Percentiles rank a stretch among this genome's conserved stretches.
phyloP scores from a whole-genome alignment of 1,139 yeast species.

The Sugiyamaella grinbergsii region DNA sequence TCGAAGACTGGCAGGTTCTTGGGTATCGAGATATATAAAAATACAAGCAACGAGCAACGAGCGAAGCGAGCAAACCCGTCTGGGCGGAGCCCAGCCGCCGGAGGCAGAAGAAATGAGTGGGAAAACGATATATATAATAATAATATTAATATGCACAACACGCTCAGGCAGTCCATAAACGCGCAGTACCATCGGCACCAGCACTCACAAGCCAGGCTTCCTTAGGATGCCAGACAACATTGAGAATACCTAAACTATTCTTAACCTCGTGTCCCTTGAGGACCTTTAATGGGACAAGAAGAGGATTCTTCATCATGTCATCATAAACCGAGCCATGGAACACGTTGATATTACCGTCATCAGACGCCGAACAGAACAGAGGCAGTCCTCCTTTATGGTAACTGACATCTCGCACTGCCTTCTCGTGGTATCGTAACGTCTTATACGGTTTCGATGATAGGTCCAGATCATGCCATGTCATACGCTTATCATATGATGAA shows the following conservation, averaged over 20 bases:
- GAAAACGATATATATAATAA: slow-evolving; percentile 5
- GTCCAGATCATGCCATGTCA: slow-evolving; percentile 96
- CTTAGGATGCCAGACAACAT: slow-evolving; percentile 92
- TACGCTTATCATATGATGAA: slow-evolving; percentile 91
- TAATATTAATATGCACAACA: slow-evolving; percentile 9
- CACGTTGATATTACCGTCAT: slow-evolving; percentile 89
- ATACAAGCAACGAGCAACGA: too few species aligned
- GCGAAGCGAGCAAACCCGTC: too few species aligned
- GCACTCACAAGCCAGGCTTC: slow-evolving; percentile 98
- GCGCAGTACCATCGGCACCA: slow-evolving; percentile 97
- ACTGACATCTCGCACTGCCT: slow-evolving; percentile 85
- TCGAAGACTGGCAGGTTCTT: slow-evolving; percentile 67
- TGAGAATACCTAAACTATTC: slow-evolving; percentile 84
- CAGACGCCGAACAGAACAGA: slow-evolving; percentile 93
- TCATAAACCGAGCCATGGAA: slow-evolving; percentile 98
- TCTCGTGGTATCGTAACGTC: slow-evolving; percentile 90
- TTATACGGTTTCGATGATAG: slow-evolving; percentile 88
- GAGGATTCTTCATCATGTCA: slow-evolving; percentile 92
- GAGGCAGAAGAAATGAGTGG: not conserved
- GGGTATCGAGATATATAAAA: slow-evolving; percentile 47
- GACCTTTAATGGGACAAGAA: slow-evolving; percentile 93
- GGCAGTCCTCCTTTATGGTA: slow-evolving; percentile 89
- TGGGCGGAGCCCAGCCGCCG: too few species aligned
- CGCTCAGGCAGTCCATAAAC: slow-evolving; percentile 89
- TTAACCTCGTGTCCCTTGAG: slow-evolving; percentile 86